Percentiles rank a stretch among this genome's conserved stretches.
Evolutionary conservation across 2,329 filamentous ascomycete genomes (phyloP).

Genomic region (Aspergillus ruber): DNA sequence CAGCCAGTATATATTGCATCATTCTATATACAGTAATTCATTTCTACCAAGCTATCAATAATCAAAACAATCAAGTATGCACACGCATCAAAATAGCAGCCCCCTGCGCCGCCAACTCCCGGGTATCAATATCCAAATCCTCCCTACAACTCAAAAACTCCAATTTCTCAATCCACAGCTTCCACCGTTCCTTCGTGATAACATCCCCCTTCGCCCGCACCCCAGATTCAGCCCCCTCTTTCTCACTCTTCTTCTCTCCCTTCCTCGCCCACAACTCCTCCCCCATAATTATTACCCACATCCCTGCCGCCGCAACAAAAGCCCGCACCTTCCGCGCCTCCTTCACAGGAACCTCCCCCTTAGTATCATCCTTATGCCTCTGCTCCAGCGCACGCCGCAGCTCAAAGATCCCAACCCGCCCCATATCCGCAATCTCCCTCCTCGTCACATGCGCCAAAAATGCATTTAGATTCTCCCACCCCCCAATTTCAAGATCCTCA

Average conservation of each 20-base stretch:
- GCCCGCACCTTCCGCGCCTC: neutral
- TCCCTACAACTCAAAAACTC: slow-evolving; percentile 11
- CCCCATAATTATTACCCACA: slow-evolving; percentile 16
- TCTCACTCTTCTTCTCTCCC: neutral
- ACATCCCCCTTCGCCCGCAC: neutral
- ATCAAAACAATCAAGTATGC: neutral
- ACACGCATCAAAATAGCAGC: slow-evolving; percentile 17
- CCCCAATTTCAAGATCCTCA: neutral
- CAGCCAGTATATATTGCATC: slow-evolving; percentile 1
- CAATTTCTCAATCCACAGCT: slow-evolving; percentile 12
- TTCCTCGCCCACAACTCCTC: slow-evolving; percentile 14
- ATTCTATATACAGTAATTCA: neutral
- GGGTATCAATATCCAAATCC: slow-evolving; percentile 11
- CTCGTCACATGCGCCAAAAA: slow-evolving; percentile 8
- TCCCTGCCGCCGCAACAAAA: slow-evolving; percentile 7
- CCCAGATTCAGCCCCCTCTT: neutral
- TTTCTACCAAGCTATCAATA: neutral
- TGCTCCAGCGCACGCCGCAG: slow-evolving; percentile 6
- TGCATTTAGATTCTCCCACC: slow-evolving; percentile 7
- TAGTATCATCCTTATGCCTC: slow-evolving; percentile 1
- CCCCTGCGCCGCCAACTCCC: slow-evolving; percentile 14
- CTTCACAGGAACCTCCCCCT: neutral
- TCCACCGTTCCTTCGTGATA: slow-evolving; percentile 9
- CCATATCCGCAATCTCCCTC: slow-evolving; percentile 1
- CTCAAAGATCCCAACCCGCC: slow-evolving; percentile 2